phyloP scores from a whole-genome alignment of 768 basidiomycete genomes.

The Roridomyces roridus region DNA sequence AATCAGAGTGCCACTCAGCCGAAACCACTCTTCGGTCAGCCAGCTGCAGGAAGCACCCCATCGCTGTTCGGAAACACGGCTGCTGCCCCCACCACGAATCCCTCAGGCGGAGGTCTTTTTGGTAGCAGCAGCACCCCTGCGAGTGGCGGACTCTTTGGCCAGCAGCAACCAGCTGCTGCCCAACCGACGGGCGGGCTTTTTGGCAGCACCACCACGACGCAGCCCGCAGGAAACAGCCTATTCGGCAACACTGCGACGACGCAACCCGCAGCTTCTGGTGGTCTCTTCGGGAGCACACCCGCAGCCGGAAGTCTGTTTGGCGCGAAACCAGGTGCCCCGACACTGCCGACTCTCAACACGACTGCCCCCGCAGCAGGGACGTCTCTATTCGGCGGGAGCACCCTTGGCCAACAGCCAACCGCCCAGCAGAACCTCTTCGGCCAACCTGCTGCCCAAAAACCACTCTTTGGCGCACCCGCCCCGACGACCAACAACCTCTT shows the following conservation, averaged over 20 bases:
- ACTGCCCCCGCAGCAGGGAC: constrained; percentile 29
- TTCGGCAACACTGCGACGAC: constrained; percentile 29
- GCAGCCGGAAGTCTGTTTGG: constrained; percentile 39
- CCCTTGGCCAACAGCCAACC: constrained; percentile 32
- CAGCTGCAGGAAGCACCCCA: constrained; percentile 9
- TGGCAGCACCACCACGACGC: constrained; percentile 35
- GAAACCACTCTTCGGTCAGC: constrained; percentile 14
- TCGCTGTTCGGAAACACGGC: constrained; percentile 23
- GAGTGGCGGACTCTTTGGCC: constrained; percentile 34
- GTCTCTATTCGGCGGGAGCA: constrained; percentile 31
- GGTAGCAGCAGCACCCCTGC: constrained; percentile 22
- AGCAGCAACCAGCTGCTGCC: constrained; percentile 21
- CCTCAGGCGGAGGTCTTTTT: constrained; percentile 31
- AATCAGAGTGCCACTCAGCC: constrained; percentile 21
- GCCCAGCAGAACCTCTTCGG: constrained; percentile 36
- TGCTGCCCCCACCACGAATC: constrained; percentile 8
- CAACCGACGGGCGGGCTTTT: constrained; percentile 35
- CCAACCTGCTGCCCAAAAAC: constrained; percentile 36
- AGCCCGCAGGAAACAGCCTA: constrained; percentile 27
- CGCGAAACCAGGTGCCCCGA: constrained; percentile 24
- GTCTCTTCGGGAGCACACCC: constrained; percentile 38
- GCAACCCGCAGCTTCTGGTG: constrained; percentile 27
- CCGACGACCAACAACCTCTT: constrained; percentile 23
- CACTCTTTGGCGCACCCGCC: constrained; percentile 36
- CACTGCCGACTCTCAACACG: constrained; percentile 24